A percentile compares a stretch with the other conserved stretches of the same genome.
Evolutionary conservation across 306 rosid genomes (phyloP).

Genomic region (Abrus pulchellus): DNA sequence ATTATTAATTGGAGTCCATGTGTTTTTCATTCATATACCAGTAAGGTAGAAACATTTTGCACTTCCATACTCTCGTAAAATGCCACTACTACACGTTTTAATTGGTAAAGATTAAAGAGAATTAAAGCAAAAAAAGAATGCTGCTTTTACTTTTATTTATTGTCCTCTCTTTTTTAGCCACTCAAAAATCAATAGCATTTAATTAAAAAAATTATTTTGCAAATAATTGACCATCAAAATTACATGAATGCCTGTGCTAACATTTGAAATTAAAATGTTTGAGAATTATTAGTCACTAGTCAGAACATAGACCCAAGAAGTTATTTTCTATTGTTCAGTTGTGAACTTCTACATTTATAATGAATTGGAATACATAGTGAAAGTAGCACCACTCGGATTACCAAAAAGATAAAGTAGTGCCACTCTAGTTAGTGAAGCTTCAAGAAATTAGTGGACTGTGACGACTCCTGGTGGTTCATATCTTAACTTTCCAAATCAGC

Average conservation of each 20-base stretch:
- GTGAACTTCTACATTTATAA: conserved; percentile 25
- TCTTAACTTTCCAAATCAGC: conserved; percentile 49
- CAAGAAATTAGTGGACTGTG: conserved; percentile 43
- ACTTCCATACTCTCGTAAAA: background rate
- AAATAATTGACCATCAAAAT: background rate
- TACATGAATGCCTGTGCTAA: background rate
- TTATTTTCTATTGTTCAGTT: conserved; percentile 7
- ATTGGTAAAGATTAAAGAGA: conserved; percentile 47
- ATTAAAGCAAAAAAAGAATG: conserved; percentile 32
- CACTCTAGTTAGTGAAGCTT: conserved; percentile 43
- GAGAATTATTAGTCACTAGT: background rate
- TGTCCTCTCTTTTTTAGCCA: conserved; percentile 17
- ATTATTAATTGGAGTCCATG: conserved; percentile 8
- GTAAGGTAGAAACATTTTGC: conserved; percentile 24
- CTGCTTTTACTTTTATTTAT: conserved; percentile 52
- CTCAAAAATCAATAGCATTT: background rate
- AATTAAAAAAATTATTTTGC: background rate
- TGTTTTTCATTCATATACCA: conserved; percentile 40
- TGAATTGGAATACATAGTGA: conserved; percentile 32
- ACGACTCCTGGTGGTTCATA: conserved; percentile 29
- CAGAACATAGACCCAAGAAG: background rate
- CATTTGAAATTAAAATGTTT: background rate
- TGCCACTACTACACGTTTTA: conserved; percentile 7
- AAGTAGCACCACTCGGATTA: conserved; percentile 39
- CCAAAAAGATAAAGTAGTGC: conserved; percentile 42